Evolutionary conservation across 139 green algal species (phyloP), one percentile per base, ranked within the genome.

Genomic region (Gonium pectorale): DNA sequence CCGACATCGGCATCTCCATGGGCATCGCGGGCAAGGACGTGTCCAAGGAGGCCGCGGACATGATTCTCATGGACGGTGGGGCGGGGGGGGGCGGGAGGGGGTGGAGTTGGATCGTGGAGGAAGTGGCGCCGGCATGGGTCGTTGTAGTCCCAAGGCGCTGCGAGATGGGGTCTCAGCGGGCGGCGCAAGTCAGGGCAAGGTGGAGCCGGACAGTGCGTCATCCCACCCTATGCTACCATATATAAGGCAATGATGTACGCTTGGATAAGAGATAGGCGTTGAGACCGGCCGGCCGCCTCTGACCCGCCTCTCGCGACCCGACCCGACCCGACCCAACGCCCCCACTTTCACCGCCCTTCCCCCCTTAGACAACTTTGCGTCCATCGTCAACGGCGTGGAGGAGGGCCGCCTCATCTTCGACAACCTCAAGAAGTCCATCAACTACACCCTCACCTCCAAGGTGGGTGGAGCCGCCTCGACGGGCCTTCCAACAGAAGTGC

Each of bases 351-450:
- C 56, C 22, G 56, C 56, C 56, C 56, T n/a, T 29, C 59, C 49
- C 56, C 13, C 69, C 29, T 3, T 37, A 81, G 73, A 97, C 88
- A 97, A 97, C 87, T 97, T 97, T 69, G 93, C 95, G 3, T 97
- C 95, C 59, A 97, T 97, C 63, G 95, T 97, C 9, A 91, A 89
- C 82, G 94, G 91, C 38, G 88, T 97, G 31, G 90, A 95, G 86
- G 94, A 97, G 90, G 94, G 94, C 5, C 91, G 94, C 24, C 85
- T 97, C 31, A 95, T 97, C 67, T 97, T 97, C 80, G 94, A 97
- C 83, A 97, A 97, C 89, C 80, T 97, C 5, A 97, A 96, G 88
- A 97, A 97, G 90, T 93, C 90, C 49, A 97, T 97, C 87, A 83
- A 62, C 52, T 97, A 97, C 89, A 95, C 93, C 35, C 92, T 97